A percentile compares a stretch with the other conserved stretches of the same genome.
Evolutionary conservation across 768 basidiomycete species (phyloP).

Genomic region (Harrya chromipes): DNA sequence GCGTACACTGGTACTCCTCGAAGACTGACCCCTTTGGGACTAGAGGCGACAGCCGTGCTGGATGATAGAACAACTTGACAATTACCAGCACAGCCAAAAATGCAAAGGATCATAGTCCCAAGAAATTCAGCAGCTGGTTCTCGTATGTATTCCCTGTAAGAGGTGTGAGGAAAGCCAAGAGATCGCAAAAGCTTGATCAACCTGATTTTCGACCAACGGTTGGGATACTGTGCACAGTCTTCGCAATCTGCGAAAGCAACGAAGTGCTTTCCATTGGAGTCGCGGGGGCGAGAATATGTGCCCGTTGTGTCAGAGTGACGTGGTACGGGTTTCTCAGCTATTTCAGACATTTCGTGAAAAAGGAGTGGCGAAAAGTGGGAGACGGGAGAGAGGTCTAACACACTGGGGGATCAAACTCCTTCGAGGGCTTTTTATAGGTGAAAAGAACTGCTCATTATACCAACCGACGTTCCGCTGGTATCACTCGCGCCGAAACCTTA

Average conservation of each 20-base stretch:
- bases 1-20: not conserved
- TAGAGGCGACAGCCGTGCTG: conserved; percentile 42
- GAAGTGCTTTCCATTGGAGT: conserved; percentile 1
- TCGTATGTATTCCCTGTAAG: conserved; percentile 41
- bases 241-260: conserved; percentile 29
- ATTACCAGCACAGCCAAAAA: conserved; percentile 57
- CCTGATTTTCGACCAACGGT: conserved; percentile 57
- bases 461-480: not conserved
- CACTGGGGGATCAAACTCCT: not conserved
- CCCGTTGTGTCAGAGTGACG: conserved; percentile 22
- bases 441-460: not conserved
- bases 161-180: conserved; percentile 7
- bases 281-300: conserved; percentile 8
- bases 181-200: conserved; percentile 19
- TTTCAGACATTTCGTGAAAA: conserved; percentile 21
- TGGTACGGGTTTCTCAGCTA: conserved; percentile 11
- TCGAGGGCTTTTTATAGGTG: conserved; percentile 23
- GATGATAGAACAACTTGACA: conserved; percentile 55
- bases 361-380: not conserved
- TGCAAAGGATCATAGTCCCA: conserved; percentile 54
- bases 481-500: conserved; percentile 2
- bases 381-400: not conserved
- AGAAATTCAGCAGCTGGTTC: conserved; percentile 66
- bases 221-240: conserved; percentile 41
- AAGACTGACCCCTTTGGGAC: conserved; percentile 53